Conservation (phyloP, 2,329 filamentous ascomycete genomes). For the Pseudogymnoascus sp. region DNA sequence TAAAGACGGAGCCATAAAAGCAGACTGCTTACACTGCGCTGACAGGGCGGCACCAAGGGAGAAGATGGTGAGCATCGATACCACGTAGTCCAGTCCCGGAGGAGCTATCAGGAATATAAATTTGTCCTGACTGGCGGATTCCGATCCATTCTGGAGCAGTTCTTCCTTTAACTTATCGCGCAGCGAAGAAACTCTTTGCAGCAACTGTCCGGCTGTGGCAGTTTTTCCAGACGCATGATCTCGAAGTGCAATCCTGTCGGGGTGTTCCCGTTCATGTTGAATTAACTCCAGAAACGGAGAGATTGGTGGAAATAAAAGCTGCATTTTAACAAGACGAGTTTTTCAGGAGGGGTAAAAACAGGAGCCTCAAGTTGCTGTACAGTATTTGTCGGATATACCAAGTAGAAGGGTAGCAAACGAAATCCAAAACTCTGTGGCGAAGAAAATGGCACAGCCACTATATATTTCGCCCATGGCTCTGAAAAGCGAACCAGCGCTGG, state of each 20-base stretch:
- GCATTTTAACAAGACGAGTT: conserved; percentile 12
- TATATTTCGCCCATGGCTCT: background rate
- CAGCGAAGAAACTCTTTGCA: conserved; percentile 15
- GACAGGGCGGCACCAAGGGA: conserved; percentile 17
- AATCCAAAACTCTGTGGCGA: background rate
- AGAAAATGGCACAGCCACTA: background rate
- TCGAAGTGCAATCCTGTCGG: conserved; percentile 16
- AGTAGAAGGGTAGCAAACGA: background rate
- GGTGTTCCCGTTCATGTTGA: conserved; percentile 10
- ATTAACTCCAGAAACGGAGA: conserved; percentile 18
- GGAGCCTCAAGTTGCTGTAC: background rate
- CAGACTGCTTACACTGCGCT: conserved; percentile 15
- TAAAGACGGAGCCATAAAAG: background rate
- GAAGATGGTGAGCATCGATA: conserved; percentile 19
- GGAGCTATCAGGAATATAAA: conserved; percentile 17
- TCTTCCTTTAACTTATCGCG: conserved; percentile 12
- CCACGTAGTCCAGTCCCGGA: conserved; percentile 17
- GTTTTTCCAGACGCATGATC: conserved; percentile 15
- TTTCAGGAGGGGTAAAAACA: background rate
- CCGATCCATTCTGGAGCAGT: conserved; percentile 11
- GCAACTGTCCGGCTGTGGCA: conserved; percentile 15
- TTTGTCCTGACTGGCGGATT: conserved; percentile 10
- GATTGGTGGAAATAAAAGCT: conserved; percentile 11
- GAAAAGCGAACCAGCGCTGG: background rate
- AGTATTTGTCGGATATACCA: background rate